These are phyloP conservation scores for Crassisporium funariophilum DNA, from an alignment of 768 basidiomycete species.

Conservation along the genomic window DNA sequence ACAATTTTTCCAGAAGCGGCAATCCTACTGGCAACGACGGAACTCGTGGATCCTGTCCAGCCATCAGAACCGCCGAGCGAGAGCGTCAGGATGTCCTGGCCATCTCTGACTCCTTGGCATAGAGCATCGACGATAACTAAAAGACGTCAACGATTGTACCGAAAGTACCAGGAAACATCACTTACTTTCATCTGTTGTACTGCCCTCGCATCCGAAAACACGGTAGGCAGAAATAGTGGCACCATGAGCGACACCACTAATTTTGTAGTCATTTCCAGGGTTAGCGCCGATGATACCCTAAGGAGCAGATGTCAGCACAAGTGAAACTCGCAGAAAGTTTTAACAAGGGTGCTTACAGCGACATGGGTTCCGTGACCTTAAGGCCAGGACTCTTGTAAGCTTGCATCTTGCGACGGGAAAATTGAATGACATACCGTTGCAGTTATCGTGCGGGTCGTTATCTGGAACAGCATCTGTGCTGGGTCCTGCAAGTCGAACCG, in stretches of 20 bases:
- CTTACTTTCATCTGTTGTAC: slow-evolving; percentile 52
- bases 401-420: not conserved
- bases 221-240: slow-evolving; percentile 55
- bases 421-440: slow-evolving; percentile 3
- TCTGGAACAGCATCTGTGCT: slow-evolving; percentile 13
- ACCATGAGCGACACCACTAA: slow-evolving; percentile 67
- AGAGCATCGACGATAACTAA: slow-evolving; percentile 47
- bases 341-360: slow-evolving; percentile 20
- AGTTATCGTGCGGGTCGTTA: slow-evolving; percentile 14
- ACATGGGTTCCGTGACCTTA: slow-evolving; percentile 59
- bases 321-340: not conserved
- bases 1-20: slow-evolving; percentile 59
- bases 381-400: not conserved
- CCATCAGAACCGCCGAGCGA: slow-evolving; percentile 62
- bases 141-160: not conserved
- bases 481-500: not conserved
- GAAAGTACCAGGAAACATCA: not conserved
- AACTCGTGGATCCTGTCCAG: slow-evolving; percentile 56
- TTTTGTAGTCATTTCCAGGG: slow-evolving; percentile 59
- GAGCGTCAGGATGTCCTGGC: slow-evolving; percentile 62
- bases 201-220: slow-evolving; percentile 60
- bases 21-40: slow-evolving; percentile 61
- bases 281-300: slow-evolving; percentile 62
- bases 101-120: slow-evolving; percentile 49
- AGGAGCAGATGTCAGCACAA: not conserved